Base-by-base conservation (phyloP, 1,284 basidiomycete species). In the Waitea zeae region DNA sequence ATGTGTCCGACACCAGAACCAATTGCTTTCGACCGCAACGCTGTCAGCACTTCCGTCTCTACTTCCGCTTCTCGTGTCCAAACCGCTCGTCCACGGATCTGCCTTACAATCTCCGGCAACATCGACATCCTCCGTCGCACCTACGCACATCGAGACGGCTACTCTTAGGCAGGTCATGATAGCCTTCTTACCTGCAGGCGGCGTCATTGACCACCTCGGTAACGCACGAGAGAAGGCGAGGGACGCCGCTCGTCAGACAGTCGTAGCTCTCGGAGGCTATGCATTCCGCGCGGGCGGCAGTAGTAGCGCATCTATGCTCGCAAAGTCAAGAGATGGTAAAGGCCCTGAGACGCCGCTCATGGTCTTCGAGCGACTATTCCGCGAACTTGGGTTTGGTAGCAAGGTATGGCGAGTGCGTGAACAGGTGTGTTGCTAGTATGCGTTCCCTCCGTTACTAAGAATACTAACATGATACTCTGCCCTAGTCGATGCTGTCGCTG, bases 401-500 rank as follows among this genome's bases (percentile, higher is more conserved):
- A 87, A 79, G 60, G 76, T 71, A 17, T 83, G 71, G 72, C 74
- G 72, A 56, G 77, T 89, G 36, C 62, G 86, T 36, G 80, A 84
- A 49, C 86, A 92, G 62, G 76, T 80, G 46, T 47, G 70, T n/a
- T n/a, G n/a, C n/a, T 52, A 27, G 17, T 31, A 18, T 17, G 15
- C 11, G 3, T 28, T 29, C 13, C 14, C 6, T 34, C 15, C 13
- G 12, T 11, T 26, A 5, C 14, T 22, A 9, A 34, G 13, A 12
- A 15, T 12, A 29, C 13, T 22, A 20, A 36, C 26, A n/a, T 26
- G n/a, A 26, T 26, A 12, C 4, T 18, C 18, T 7, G 26, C 31
- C 31, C 5, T 46, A 82, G 78, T 66, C 69, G 20, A 66, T 83
- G 29, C 50, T 78, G 30, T 64, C 67, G 11, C 60, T 83, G 11